Base-by-base conservation (phyloP, 2,329 filamentous ascomycete species). In the Cladosporium sp. region DNA sequence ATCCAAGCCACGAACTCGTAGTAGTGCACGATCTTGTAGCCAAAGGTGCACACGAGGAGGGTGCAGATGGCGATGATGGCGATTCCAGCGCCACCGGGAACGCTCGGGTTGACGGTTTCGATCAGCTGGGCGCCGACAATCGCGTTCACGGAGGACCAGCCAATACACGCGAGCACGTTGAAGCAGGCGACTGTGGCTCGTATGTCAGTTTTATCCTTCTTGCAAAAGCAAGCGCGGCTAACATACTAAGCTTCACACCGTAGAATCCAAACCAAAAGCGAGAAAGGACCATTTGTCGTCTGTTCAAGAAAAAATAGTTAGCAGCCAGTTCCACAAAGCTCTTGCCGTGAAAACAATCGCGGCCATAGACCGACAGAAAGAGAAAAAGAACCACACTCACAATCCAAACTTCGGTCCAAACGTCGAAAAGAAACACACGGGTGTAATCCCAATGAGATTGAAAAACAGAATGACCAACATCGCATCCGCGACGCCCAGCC, bases 101-200 rank as follows among this genome's bases (percentile, higher is more conserved):
- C 87, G 59, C 85, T 77, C 54, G 77, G 74, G 74, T 92, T 93
- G 54, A 94, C 88, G 0, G 91, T 89, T 65, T 91, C 84, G 70
- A 95, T 83, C 7, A 94, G 84, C 75, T 94, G 89, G 0, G 90
- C 90, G 21, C 91, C 91, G n/a, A 94, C 90, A 68, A 95, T 93
- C 64, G 87, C 85, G 73, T 95, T 94, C 69, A 93, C 88, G 0
- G 88, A 84, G 5, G 88, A 89, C 88, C 91, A 94, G 58, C 91
- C 91, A 6, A 92, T 76, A 73, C 88, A 91, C 32, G 89, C 87
- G n/a, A 91, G 79, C 48, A 90, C 80, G 76, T 91, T 91, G 75
- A 93, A 88, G 71, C 89, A 77, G 63, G 89, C 89, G 74, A 91
- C 86, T 84, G 76, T 67, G 60, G 54, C 54, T 57, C 59, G 59